Evolutionary conservation across 169 alveolate species (phyloP), one percentile per base, ranked within the genome.

Genomic region (Babesia sp.): DNA sequence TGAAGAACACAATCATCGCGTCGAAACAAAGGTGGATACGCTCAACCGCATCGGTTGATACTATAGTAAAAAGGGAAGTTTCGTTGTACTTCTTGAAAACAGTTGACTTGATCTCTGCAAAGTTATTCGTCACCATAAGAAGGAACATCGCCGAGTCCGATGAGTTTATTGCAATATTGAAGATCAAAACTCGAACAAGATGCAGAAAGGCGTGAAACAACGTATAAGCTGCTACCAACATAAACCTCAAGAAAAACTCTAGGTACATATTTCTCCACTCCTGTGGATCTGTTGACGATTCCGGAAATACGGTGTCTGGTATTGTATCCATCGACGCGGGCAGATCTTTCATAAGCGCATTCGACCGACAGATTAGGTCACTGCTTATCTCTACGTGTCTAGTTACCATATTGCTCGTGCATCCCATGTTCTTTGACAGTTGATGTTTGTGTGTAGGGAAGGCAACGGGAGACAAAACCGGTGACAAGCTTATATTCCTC

Each of bases 111-210:
- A 93, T 88, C 61, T 93, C 97, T 28, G 95, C 93, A 46, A 93
- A 93, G 79, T 93, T 93, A 83, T 94, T 93, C 64, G 95, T 93
- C 37, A 93, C 91, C 63, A 93, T 90, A 36, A 93, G 86, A 31
- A 93, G 74, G 77, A 93, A 93, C 97, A 93, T 93, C 14, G 94
- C 90, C 3, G 94, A 90, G 86, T 93, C 97, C 50, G 96, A 91
- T 18, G 97, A 94, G 59, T 93, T 91, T 46, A 94, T 89, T n/a
- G 97, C 95, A 33, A 94, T 93, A 76, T 92, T 93, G 41, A 94
- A 77, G 36, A 92, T 85, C 42, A 94, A 82, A 37, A 92, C 94
- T 31, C 97, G 86, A 28, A 93, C 68, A 58, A 94, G 90, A 37
- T 94, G 97, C 74, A 92, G 82, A 59, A 87, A 86, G 16, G 95